Evolutionary conservation across 345 rosid genomes (phyloP).

Genomic region (Pugionium dolabratum): DNA sequence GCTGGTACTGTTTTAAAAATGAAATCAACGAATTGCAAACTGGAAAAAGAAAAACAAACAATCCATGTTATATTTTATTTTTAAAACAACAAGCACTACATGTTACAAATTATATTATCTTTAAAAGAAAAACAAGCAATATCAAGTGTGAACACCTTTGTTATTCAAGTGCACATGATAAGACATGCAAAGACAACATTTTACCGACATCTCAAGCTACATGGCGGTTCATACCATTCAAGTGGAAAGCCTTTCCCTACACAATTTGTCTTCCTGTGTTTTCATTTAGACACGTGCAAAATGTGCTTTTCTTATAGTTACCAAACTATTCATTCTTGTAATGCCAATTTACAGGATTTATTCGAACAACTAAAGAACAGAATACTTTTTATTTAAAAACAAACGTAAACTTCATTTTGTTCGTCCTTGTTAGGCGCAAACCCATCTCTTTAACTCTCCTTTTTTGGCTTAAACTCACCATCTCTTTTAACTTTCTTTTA

Average conservation of each 20-base stretch:
- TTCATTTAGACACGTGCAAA: slow-evolving; percentile 26
- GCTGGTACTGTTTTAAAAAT: neutral
- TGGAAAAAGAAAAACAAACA: neutral
- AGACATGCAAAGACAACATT: slow-evolving; percentile 28
- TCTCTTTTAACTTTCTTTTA: neutral
- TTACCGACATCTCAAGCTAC: slow-evolving; percentile 38
- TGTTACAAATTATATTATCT: no score
- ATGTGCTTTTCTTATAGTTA: slow-evolving; percentile 19
- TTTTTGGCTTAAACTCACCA: slow-evolving; percentile 4
- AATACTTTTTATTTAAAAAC: neutral
- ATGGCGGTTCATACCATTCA: slow-evolving; percentile 29
- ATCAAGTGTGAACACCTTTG: slow-evolving; percentile 29
- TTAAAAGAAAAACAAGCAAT: neutral
- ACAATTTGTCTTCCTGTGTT: slow-evolving; percentile 11
- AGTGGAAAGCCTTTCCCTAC: slow-evolving; percentile 1
- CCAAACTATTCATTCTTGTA: slow-evolving; percentile 29
- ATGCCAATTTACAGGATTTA: neutral
- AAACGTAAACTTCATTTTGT: slow-evolving; percentile 2
- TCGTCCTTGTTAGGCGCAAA: slow-evolving; percentile 33
- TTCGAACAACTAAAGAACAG: slow-evolving; percentile 7
- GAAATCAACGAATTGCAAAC: slow-evolving; percentile 14
- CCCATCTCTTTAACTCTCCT: slow-evolving; percentile 4
- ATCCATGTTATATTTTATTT: neutral
- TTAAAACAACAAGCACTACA: no score
- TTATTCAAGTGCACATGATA: slow-evolving; percentile 28